Evolutionary conservation across 805 yeast species (phyloP), one percentile per base, ranked within the genome.

Genomic region (Candida maesae): DNA sequence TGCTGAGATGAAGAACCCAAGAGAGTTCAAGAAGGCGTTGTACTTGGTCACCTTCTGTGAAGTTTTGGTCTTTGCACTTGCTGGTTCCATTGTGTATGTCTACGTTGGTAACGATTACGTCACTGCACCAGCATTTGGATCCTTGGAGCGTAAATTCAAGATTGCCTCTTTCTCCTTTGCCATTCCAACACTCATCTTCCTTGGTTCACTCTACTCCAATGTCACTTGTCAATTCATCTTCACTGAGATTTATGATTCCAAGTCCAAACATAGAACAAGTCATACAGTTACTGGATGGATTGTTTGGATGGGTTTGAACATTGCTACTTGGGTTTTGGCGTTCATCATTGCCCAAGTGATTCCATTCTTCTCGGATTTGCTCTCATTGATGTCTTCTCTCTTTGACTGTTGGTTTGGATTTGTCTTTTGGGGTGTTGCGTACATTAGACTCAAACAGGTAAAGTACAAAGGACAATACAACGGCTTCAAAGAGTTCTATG

Each of bases 401-500:
- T 78, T 78, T 51, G 83, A 78, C 56, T 76, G 82, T 55, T 78
- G 81, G 79, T 78, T 78, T 49, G 83, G 83, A 0, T 78, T 76
- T 50, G 74, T 77, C 6, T 78, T 77, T 50, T 78, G 83, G 83
- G 75, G 80, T 13, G 70, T 74, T 23, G 82, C 83, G 0, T 78
- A 57, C 56, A 68, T 74, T 53, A 67, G 70, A 50, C 60, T 76
- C 48, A 66, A 65, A 46, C 60, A 62, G 37, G 59, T 58, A n/a
- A 58, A 60, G 25, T 55, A 59, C 35, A 60, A 60, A 36, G 58
- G 58, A 6, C 53, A 60, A 16, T 59, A 52, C 23, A 45, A 52
- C 23, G 51, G 58, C 38, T 42, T 48, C 3, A 17, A 33, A n/a
- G 58, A 46, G 13, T 53, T 68, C 30, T 64, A 59, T 52, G 48